phyloP scores from a whole-genome alignment of 2,329 filamentous ascomycete genomes.

The Pseudogymnoascus sp. region DNA sequence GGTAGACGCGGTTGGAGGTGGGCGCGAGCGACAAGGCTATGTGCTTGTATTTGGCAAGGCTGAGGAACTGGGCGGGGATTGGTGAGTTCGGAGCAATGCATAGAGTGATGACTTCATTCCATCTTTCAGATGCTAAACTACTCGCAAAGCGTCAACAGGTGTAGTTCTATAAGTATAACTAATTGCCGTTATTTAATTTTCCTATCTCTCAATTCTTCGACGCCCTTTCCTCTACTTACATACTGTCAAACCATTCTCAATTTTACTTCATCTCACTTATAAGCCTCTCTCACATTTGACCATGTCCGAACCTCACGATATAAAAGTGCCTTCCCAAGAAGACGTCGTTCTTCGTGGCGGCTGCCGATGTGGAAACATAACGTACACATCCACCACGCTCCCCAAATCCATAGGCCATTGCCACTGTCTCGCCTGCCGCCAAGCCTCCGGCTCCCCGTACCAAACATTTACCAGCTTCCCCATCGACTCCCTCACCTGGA shows the following conservation, averaged over 20 bases:
- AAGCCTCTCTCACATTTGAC: neutral
- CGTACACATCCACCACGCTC: constrained; percentile 32
- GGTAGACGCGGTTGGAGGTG: neutral
- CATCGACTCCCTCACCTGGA: constrained; percentile 29
- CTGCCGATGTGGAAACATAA: constrained; percentile 37
- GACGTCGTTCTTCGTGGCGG: constrained; percentile 31
- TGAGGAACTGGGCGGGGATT: neutral
- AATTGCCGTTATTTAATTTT: neutral
- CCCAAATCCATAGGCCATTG: constrained; percentile 35
- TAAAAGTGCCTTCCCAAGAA: neutral
- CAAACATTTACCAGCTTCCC: constrained; percentile 36
- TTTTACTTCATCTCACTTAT: neutral
- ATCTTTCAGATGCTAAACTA: constrained; percentile 14
- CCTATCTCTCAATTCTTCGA: neutral
- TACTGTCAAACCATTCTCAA: neutral
- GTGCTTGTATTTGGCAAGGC: neutral
- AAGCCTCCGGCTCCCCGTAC: constrained; percentile 39
- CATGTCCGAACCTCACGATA: neutral
- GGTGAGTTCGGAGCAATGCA: neutral
- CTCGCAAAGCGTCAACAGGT: constrained; percentile 4
- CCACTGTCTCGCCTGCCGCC: constrained; percentile 42
- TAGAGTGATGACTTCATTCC: constrained; percentile 12
- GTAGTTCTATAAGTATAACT: neutral
- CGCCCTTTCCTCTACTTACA: neutral
- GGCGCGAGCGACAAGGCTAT: neutral